A percentile compares a stretch with the other conserved stretches of the same genome.
Conservation (phyloP, 129 eudicot species). For the Artemisia annua region DNA sequence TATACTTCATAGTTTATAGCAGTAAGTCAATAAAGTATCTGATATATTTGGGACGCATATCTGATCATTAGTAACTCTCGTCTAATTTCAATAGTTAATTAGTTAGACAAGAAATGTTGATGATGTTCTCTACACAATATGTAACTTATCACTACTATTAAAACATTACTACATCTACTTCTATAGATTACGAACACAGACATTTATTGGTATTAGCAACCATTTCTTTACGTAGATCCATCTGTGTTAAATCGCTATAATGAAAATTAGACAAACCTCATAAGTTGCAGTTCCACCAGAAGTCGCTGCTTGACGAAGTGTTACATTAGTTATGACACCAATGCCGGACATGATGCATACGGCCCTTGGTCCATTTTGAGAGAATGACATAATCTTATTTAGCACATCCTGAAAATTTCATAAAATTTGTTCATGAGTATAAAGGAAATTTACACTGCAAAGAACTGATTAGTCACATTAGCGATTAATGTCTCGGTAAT, state of each 20-base stretch:
- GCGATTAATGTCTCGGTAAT: background rate
- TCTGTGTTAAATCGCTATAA: background rate
- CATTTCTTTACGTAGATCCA: too few species aligned
- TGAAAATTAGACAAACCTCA: constrained; percentile 53
- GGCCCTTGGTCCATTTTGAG: constrained; percentile 88
- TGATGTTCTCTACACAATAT: background rate
- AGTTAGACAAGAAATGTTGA: background rate
- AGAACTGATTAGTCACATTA: background rate
- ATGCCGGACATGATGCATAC: constrained; percentile 80
- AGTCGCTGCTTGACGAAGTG: constrained; percentile 86
- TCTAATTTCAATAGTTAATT: background rate
- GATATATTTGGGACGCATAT: too few species aligned
- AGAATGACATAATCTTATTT: constrained; percentile 77
- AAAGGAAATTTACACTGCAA: background rate
- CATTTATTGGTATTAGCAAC: too few species aligned
- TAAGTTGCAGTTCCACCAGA: constrained; percentile 94
- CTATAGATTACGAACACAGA: too few species aligned
- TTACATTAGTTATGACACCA: constrained; percentile 82
- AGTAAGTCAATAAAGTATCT: too few species aligned
- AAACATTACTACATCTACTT: background rate
- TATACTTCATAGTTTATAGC: too few species aligned
- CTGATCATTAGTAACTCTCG: background rate
- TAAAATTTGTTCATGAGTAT: background rate
- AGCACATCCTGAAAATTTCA: constrained; percentile 61
- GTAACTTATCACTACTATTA: background rate